Conservation (phyloP, 176 grass and related monocot species). For the Zizania latifolia region DNA sequence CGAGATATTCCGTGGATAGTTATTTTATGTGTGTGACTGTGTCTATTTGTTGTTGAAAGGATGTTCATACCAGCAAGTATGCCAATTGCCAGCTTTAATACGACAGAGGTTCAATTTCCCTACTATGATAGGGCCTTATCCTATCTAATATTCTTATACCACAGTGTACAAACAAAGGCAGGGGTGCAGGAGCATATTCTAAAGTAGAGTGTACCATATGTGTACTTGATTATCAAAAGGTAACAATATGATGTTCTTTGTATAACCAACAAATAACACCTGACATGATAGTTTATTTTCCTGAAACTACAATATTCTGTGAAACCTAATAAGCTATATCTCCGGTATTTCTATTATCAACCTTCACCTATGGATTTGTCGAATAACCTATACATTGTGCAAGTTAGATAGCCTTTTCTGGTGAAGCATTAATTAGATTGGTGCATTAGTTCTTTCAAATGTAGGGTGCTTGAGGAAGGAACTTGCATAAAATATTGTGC, state of each 20-base stretch:
- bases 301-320: constrained; percentile 9
- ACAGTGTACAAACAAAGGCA: constrained; percentile 25
- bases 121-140: background rate
- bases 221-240: constrained; percentile 22
- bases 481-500: constrained; percentile 2
- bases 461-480: background rate
- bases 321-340: constrained; percentile 1
- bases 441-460: background rate
- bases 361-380: background rate
- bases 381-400: constrained; percentile 4
- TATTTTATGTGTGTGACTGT: background rate
- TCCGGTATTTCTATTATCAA: background rate
- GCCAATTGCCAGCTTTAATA: background rate
- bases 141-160: constrained; percentile 21
- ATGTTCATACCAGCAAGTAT: constrained; percentile 23
- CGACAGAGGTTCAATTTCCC: background rate
- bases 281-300: background rate
- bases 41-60: background rate
- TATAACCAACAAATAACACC: constrained; percentile 14
- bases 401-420: background rate
- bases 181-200: constrained; percentile 32
- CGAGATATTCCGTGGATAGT: background rate
- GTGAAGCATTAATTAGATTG: background rate
- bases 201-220: constrained; percentile 19
- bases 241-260: constrained; percentile 6